Evolutionary conservation across 108 stramenopile species (phyloP), one percentile per base, ranked within the genome.

Genomic region (Schizochytrium sp.): DNA sequence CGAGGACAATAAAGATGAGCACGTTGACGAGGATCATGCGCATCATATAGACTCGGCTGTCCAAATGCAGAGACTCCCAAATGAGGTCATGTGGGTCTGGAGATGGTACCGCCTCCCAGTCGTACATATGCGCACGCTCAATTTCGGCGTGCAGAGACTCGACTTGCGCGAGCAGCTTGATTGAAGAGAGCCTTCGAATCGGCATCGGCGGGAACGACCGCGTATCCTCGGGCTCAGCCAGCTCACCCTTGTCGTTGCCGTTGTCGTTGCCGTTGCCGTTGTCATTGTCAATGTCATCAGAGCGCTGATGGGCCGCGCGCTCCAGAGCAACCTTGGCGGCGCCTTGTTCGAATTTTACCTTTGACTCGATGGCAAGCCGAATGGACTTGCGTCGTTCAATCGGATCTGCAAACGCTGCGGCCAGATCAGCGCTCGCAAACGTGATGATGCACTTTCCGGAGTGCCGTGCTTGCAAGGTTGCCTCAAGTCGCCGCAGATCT

Each of bases 81-180:
- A 83, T 83, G 48, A 83, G 6, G 51, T 83, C 76, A 23, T 83
- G 76, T 12, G 76, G 76, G 28, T 83, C 76, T 6, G 76, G 76
- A 12, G 76, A 83, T 6, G 76, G 51, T 12, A 83, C 76, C 48
- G 48, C 76, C 2, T 83, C 76, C 76, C 76, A 83, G 5, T 83
- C 76, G n/a, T 23, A 25, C 45, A 83, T 47, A 2, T 83, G 19
- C 1, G 48, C 18, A 6, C 25, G 14, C 51, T 8, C 76, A 23
- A 83, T 16, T 4, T 83, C 76, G 76, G 48, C 76, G 19, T 83
- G 48, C 48, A 83, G 76, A 47, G 25, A 19, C 45, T 47, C 76
- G 19, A 45, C 76, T 12, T n/a, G 14, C 10, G 76, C 51, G 45
- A 53, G n/a, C 12, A 47, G 14, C n/a, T 83, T 45, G n/a, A 23